Evolutionary conservation across 1,284 basidiomycete species (phyloP).

Genomic region (Coniferiporia sulphurascens): DNA sequence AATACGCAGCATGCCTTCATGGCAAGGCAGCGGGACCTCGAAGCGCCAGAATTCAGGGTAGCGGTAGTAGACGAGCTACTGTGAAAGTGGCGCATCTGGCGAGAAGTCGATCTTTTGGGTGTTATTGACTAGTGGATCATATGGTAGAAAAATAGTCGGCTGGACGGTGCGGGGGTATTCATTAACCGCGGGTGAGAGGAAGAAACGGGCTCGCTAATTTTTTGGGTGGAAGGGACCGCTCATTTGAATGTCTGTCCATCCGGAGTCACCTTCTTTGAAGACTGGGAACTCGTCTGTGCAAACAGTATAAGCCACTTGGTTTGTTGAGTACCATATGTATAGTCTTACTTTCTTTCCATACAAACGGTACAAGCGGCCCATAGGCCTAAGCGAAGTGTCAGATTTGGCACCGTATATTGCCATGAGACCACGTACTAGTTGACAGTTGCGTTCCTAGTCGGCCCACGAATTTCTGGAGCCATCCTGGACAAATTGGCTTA

Average conservation of each 20-base stretch:
- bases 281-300: constrained; percentile 14
- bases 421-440: constrained; percentile 13
- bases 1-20: constrained; percentile 26
- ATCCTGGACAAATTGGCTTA: constrained; percentile 38
- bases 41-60: constrained; percentile 26
- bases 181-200: not conserved
- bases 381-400: constrained; percentile 4
- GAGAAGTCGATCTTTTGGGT: constrained; percentile 25
- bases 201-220: not conserved
- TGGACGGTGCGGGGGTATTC: not conserved
- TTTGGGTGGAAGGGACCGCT: constrained; percentile 13
- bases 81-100: constrained; percentile 23
- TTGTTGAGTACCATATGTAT: not conserved
- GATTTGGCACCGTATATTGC: not conserved
- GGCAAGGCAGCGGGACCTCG: constrained; percentile 24
- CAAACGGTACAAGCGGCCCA: constrained; percentile 41
- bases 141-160: not conserved
- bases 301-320: not conserved
- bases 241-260: constrained; percentile 15
- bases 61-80: constrained; percentile 30
- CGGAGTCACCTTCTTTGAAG: constrained; percentile 14
- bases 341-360: constrained; percentile 35
- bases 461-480: constrained; percentile 39
- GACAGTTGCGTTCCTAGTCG: constrained; percentile 35
- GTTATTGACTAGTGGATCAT: constrained; percentile 21